phyloP scores from a whole-genome alignment of 495 filamentous ascomycete genomes.

The Sabuloglossum arenarium region DNA sequence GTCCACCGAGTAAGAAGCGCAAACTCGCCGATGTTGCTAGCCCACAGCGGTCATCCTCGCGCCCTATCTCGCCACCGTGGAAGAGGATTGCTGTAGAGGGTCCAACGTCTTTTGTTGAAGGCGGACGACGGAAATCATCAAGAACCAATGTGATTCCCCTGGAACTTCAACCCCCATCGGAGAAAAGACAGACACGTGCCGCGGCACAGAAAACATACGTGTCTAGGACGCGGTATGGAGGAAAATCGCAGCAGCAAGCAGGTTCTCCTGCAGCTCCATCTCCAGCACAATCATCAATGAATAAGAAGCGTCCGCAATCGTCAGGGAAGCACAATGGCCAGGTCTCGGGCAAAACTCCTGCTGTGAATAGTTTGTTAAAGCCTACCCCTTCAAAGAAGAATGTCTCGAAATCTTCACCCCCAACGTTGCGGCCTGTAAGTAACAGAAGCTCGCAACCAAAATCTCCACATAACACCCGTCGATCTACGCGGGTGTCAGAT shows the following conservation, averaged over 20 bases:
- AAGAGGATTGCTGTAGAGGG: slow-evolving; percentile 74
- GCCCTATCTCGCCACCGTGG: slow-evolving; percentile 68
- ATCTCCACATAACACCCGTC: slow-evolving; percentile 6
- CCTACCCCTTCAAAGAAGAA: not conserved
- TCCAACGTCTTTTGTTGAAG: slow-evolving; percentile 61
- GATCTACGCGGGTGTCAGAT: not conserved
- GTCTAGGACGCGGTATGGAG: slow-evolving; percentile 7
- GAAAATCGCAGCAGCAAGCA: slow-evolving; percentile 4
- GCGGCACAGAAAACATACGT: slow-evolving; percentile 13
- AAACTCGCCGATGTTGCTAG: slow-evolving; percentile 34
- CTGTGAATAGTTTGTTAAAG: slow-evolving; percentile 2
- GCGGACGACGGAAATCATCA: slow-evolving; percentile 72
- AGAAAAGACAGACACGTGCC: slow-evolving; percentile 38
- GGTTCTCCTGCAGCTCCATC: slow-evolving; percentile 1
- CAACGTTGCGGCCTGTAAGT: not conserved
- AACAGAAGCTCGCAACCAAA: slow-evolving; percentile 8
- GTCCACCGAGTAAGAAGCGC: slow-evolving; percentile 50
- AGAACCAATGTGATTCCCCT: slow-evolving; percentile 56
- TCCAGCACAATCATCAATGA: slow-evolving; percentile 5
- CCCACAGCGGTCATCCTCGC: slow-evolving; percentile 26
- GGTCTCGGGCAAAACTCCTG: slow-evolving; percentile 6
- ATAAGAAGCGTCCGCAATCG: slow-evolving; percentile 7
- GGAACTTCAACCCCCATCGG: slow-evolving; percentile 41
- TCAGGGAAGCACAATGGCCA: slow-evolving; percentile 6
- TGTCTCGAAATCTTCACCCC: not conserved